Evolutionary conservation across 345 rosid species (phyloP).

Genomic region (Syzygium jambos): DNA sequence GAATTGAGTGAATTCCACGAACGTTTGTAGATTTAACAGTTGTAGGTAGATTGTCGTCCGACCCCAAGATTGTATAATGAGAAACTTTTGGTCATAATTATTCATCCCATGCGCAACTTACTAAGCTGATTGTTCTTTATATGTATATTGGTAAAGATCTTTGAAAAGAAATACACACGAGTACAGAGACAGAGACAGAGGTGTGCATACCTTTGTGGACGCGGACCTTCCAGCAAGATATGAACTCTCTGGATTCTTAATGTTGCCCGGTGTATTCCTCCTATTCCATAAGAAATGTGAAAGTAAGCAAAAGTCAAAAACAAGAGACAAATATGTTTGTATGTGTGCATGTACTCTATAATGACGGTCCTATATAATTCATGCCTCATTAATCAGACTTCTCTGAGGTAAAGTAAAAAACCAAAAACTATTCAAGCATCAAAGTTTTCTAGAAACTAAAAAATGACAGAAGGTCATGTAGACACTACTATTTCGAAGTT

Average conservation of each 20-base stretch:
- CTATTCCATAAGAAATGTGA: slow-evolving; percentile 23
- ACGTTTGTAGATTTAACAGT: not conserved
- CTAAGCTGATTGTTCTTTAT: not conserved
- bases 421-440: not conserved
- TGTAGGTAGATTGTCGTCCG: not conserved
- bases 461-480: not conserved
- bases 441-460: not conserved
- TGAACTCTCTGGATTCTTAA: slow-evolving; percentile 14
- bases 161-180: not conserved
- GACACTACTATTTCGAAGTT: not conserved
- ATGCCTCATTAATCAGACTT: not conserved
- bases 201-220: slow-evolving; percentile 34
- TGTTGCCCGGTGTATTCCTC: slow-evolving; percentile 39
- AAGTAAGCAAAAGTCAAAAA: not conserved
- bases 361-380: not conserved
- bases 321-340: not conserved
- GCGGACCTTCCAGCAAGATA: slow-evolving; percentile 27
- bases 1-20: not conserved
- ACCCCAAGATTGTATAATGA: not conserved
- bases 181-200: not conserved
- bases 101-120: not conserved
- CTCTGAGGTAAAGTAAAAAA: not conserved
- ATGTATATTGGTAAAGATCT: not conserved
- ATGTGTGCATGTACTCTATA: not conserved
- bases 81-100: not conserved